Conservation (phyloP, 2,329 filamentous ascomycete genomes). For the Sarocladium strictum region DNA sequence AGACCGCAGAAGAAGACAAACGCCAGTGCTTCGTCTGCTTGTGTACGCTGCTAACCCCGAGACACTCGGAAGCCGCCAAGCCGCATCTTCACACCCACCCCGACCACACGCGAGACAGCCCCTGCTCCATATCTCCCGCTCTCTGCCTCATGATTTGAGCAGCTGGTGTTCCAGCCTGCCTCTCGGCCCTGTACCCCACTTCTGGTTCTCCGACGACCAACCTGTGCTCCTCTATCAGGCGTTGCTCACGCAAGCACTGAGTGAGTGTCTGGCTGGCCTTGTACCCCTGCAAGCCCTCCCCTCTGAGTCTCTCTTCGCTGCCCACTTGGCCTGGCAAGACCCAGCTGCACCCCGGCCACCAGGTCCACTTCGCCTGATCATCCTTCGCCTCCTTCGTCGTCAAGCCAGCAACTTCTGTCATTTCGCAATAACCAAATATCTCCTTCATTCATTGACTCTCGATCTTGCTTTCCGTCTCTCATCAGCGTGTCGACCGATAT, state of each 20-base stretch:
- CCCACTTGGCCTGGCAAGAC: neutral
- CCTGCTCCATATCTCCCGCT: slow-evolving; percentile 8
- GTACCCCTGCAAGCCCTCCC: neutral
- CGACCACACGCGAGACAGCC: neutral
- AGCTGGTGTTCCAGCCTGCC: slow-evolving; percentile 3
- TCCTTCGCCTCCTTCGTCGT: neutral
- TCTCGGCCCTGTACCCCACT: slow-evolving; percentile 1
- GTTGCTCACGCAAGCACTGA: neutral
- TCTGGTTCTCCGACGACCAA: neutral
- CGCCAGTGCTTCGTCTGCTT: neutral
- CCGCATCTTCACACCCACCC: neutral
- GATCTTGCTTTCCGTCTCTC: neutral
- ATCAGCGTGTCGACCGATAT: neutral
- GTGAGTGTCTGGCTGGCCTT: neutral
- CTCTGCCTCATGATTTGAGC: neutral
- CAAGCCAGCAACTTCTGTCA: neutral
- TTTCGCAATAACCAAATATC: neutral
- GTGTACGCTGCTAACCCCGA: neutral
- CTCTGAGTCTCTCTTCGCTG: neutral
- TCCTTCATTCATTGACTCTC: neutral
- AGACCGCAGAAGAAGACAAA: neutral
- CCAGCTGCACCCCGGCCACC: neutral
- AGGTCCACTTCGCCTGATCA: slow-evolving; percentile 5
- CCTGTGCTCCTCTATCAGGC: neutral
- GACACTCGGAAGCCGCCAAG: neutral